These are phyloP conservation scores for Cinnamomum micranthum DNA, from an alignment of 164 flowering plant genomes.

Conservation along the genomic window DNA sequence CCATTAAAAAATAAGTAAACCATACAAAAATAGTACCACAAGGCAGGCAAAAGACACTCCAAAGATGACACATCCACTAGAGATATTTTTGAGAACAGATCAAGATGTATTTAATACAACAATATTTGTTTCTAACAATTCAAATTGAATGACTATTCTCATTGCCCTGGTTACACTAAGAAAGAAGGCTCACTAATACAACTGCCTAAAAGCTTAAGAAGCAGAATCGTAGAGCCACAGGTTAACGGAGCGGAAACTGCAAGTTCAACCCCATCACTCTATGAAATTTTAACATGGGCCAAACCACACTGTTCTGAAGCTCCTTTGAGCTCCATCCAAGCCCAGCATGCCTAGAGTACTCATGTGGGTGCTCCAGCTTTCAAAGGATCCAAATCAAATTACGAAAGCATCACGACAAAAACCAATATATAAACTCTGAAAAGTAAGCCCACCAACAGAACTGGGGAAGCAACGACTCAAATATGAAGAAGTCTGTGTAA, in stretches of 20 bases:
- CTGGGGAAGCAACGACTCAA: constrained; percentile 68
- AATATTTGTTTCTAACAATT: background rate
- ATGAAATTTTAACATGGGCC: too few relatives aligned
- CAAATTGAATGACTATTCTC: background rate
- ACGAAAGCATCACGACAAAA: background rate
- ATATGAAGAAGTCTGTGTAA: constrained; percentile 73
- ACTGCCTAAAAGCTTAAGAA: background rate
- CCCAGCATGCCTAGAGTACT: too few relatives aligned
- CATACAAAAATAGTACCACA: too few relatives aligned
- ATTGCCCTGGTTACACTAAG: background rate
- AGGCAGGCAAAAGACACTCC: too few relatives aligned
- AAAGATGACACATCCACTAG: too few relatives aligned
- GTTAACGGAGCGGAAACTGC: background rate
- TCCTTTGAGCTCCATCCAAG: too few relatives aligned
- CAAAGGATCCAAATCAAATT: too few relatives aligned
- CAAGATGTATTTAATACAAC: background rate
- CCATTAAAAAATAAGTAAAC: too few relatives aligned
- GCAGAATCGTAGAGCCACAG: background rate
- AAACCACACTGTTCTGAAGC: too few relatives aligned
- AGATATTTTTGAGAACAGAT: background rate
- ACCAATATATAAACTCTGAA: background rate
- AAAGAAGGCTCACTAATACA: background rate
- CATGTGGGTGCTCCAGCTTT: too few relatives aligned
- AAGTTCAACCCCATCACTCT: background rate
- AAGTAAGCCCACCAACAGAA: constrained; percentile 45